These are phyloP conservation scores for Candida sakaeoensis DNA, from an alignment of 805 yeast genomes.

Conservation along the genomic window DNA sequence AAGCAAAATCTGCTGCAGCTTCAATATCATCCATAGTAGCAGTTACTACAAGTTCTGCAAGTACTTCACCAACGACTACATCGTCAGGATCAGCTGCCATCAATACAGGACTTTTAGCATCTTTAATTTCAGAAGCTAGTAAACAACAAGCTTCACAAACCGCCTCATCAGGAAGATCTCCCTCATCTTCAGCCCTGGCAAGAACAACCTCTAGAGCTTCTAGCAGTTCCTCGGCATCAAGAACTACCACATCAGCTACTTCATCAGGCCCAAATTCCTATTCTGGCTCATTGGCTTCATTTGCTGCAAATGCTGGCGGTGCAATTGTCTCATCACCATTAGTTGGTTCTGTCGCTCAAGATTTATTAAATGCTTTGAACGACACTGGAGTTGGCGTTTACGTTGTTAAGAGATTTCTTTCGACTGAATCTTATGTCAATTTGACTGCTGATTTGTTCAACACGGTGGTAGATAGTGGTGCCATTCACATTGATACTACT, in stretches of 20 bases:
- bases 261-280: constrained; percentile 10
- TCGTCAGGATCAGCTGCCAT: background rate
- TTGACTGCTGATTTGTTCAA: constrained; percentile 31
- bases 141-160: constrained; percentile 2
- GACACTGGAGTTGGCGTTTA: constrained; percentile 39
- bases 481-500: constrained; percentile 18
- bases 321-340: constrained; percentile 25
- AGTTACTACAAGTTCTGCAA: background rate
- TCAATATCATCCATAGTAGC: background rate
- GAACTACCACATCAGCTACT: constrained; percentile 6
- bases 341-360: constrained; percentile 17
- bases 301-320: constrained; percentile 27
- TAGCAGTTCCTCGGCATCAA: background rate
- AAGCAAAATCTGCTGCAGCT: background rate
- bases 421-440: constrained; percentile 31
- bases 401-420: constrained; percentile 31
- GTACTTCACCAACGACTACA: background rate
- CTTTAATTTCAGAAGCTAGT: constrained; percentile 4
- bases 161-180: background rate
- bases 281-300: constrained; percentile 22
- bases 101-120: constrained; percentile 2
- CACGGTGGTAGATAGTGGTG: constrained; percentile 26
- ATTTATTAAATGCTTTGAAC: constrained; percentile 31
- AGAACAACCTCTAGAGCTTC: background rate
- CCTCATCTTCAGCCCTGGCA: too few relatives aligned